Evolutionary conservation across 225 moss, liverwort and hornwort genomes (phyloP), one percentile per base, ranked within the genome.

Genomic region (Lunularia cruciata): DNA sequence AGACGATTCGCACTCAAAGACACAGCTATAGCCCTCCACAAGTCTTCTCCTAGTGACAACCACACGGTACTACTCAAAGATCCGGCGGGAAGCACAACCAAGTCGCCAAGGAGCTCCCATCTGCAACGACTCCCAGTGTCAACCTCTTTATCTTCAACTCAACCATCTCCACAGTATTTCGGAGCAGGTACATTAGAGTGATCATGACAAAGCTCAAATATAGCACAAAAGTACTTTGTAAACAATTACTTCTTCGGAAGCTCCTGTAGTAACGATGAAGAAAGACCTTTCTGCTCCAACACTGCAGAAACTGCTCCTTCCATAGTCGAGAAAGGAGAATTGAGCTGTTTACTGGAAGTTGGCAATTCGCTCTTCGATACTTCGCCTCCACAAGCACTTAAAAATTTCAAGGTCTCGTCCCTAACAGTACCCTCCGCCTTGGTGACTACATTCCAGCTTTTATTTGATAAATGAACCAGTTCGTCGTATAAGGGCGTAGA

Each of bases 81-180:
- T 68, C 86, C 88, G 76, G 87, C 75, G 74, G 92, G 95, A 64
- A 96, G 83, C 60, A 96, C 76, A 47, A 82, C 73, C 90, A 92
- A 86, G 72, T 95, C 87, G 68, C 90, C 95, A 18, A 92, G 84
- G 33, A 87, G 88, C 87, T 96, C 92, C 95, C 95, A 96, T 77
- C 88, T 91, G 80, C 83, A 81, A 57, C 22, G 31, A 25, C 34
- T 46, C 40, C 20, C 9, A 23, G 20, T 14, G 8, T 13, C 8
- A 70, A 6, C 6, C 23, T 70, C 47, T 40, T 6, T 13, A 40
- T 40, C 40, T 13, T 13, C 40, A 40, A 40, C 40, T 40, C 40
- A 13, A 40, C 40, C 40, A 40, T 40, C 8, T 6, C 40, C 40
- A 40, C 6, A 40, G 8, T 40, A 40, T 13, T 13, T 13, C 40